Evolutionary conservation across 2,329 filamentous ascomycete genomes (phyloP), one percentile per base, ranked within the genome.

Genomic region (Talaromyces piceae): DNA sequence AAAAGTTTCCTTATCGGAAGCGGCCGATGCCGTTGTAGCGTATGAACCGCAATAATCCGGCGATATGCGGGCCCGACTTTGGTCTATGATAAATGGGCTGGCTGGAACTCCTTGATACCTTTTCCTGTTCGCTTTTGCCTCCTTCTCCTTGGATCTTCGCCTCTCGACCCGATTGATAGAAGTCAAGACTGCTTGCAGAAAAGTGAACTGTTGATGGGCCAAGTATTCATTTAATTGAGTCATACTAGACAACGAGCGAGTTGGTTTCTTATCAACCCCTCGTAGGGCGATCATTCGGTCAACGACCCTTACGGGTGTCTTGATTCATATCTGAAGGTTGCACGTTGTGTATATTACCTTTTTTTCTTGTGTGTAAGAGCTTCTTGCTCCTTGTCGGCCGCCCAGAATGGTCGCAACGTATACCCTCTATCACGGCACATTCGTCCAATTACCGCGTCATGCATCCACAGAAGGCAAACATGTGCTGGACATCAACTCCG

Each of bases 341-440:
- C n/a, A n/a, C n/a, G n/a, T n/a, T n/a, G n/a, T n/a, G n/a, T n/a
- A n/a, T n/a, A n/a, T n/a, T n/a, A n/a, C n/a, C n/a, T n/a, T n/a
- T n/a, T n/a, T n/a, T n/a, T n/a, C n/a, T n/a, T n/a, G n/a, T n/a
- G n/a, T n/a, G n/a, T n/a, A n/a, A n/a, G n/a, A n/a, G n/a, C n/a
- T n/a, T n/a, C n/a, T n/a, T n/a, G n/a, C n/a, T n/a, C n/a, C n/a
- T n/a, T n/a, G n/a, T 18, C 5, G 7, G 13, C 7, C n/a, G 16
- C 13, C n/a, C 22, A 39, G 45, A 50, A 53, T 56, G 48, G 31
- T 51, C 18, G 47, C 55, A 8, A 30, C 48, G 9, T 58, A 63
- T 43, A 70, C 70, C 0, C 62, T 86, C 43, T 87, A 82, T 59
- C 56, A 76, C 18, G 84, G 84, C 11, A 75, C 79, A 0, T 86